These are phyloP conservation scores for Pittosporum tobira DNA, from an alignment of 129 eudicot genomes.

Conservation along the genomic window DNA sequence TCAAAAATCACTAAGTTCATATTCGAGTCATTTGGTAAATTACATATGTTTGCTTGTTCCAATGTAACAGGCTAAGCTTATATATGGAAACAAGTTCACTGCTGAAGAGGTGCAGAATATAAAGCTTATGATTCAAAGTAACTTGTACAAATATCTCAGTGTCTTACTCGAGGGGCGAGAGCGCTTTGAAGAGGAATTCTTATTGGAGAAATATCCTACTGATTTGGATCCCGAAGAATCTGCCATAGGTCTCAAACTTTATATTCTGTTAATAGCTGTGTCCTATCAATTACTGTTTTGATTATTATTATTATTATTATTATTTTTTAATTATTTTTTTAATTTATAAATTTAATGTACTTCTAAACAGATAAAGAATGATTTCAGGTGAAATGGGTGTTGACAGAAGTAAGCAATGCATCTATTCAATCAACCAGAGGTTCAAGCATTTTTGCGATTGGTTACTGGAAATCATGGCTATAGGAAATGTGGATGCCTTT, in stretches of 20 bases:
- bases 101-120: slow-evolving; percentile 40
- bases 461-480: slow-evolving; percentile 42
- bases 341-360: not conserved
- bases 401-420: slow-evolving; percentile 24
- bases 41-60: slow-evolving; percentile 2
- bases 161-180: slow-evolving; percentile 55
- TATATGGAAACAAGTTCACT: slow-evolving; percentile 29
- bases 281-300: too few relatives aligned
- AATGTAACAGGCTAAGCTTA: slow-evolving; percentile 30
- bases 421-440: slow-evolving; percentile 42
- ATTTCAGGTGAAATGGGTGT: slow-evolving; percentile 22
- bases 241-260: slow-evolving; percentile 13
- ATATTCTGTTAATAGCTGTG: too few relatives aligned
- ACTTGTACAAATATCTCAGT: slow-evolving; percentile 40
- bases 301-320: too few relatives aligned
- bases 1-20: too few relatives aligned
- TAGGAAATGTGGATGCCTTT: slow-evolving; percentile 35
- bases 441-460: slow-evolving; percentile 56
- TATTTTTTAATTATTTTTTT: not conserved
- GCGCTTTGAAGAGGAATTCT: slow-evolving; percentile 42
- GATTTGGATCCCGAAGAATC: slow-evolving; percentile 12
- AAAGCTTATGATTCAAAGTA: slow-evolving; percentile 49
- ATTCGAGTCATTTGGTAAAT: not conserved
- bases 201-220: slow-evolving; percentile 15
- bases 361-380: not conserved